These are phyloP conservation scores for Penicillium simplicissimum DNA, from an alignment of 495 filamentous ascomycete species.

Conservation along the genomic window DNA sequence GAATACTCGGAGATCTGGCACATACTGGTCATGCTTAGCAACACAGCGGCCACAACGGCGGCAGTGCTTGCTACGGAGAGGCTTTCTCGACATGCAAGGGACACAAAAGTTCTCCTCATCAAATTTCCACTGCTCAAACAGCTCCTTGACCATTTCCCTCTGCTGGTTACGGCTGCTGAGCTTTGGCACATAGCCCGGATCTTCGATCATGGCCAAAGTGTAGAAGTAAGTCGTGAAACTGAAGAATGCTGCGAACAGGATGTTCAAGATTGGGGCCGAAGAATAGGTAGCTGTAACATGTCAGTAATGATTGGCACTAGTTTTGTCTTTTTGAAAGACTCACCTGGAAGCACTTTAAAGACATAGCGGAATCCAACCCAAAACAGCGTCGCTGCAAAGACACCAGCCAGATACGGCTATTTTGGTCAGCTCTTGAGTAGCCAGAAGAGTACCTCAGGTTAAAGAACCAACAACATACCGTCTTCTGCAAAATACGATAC, in stretches of 20 bases:
- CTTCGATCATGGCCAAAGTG: slow-evolving; percentile 74
- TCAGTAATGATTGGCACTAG: slow-evolving; percentile 3
- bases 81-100: slow-evolving; percentile 87
- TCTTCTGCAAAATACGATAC: slow-evolving; percentile 84
- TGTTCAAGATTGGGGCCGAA: slow-evolving; percentile 67
- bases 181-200: slow-evolving; percentile 95
- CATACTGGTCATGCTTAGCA: slow-evolving; percentile 96
- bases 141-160: slow-evolving; percentile 80
- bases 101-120: slow-evolving; percentile 94
- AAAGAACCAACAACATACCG: slow-evolving; percentile 53
- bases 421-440: neutral
- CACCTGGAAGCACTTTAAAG: slow-evolving; percentile 69
- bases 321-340: slow-evolving; percentile 19
- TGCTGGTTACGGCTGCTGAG: slow-evolving; percentile 83
- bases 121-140: slow-evolving; percentile 81
- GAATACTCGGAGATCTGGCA: slow-evolving; percentile 1
- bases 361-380: slow-evolving; percentile 79
- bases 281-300: slow-evolving; percentile 58
- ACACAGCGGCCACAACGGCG: slow-evolving; percentile 86
- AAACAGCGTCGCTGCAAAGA: slow-evolving; percentile 86
- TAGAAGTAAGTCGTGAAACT: slow-evolving; percentile 81
- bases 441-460: no score
- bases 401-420: slow-evolving; percentile 86
- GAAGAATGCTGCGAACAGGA: slow-evolving; percentile 66
- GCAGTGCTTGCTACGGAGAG: slow-evolving; percentile 93